A percentile compares a stretch with the other conserved stretches of the same genome.
phyloP scores from a whole-genome alignment of 805 yeast genomes.

The Metschnikowia picachoensis region DNA sequence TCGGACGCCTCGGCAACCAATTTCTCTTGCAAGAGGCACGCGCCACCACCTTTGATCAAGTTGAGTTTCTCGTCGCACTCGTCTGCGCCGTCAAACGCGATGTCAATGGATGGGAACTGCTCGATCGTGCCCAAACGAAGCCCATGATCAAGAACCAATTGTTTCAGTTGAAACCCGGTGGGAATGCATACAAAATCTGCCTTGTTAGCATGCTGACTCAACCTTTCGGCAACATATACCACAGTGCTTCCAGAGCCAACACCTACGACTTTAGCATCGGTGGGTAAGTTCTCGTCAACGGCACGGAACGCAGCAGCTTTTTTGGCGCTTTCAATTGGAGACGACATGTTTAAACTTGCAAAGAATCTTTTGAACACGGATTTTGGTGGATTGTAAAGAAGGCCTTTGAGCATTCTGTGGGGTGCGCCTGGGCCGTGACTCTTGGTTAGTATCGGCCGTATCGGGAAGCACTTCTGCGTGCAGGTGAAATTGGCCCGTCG shows the following conservation, averaged over 20 bases:
- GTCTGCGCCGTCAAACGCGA: conserved; percentile 98
- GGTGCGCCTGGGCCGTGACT: not conserved
- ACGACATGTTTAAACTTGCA: not conserved
- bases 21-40: conserved; percentile 94
- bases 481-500: not conserved
- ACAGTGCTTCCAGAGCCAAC: conserved; percentile 98
- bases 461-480: not conserved
- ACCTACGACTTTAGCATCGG: conserved; percentile 72
- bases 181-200: conserved; percentile 74
- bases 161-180: conserved; percentile 94
- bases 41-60: conserved; percentile 98
- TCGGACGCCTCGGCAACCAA: conserved; percentile 79
- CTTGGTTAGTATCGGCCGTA: conserved; percentile 1
- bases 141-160: conserved; percentile 78
- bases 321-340: conserved; percentile 72
- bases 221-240: conserved; percentile 92
- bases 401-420: conserved; percentile 6
- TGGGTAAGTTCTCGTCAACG: conserved; percentile 79
- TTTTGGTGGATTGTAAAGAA: not conserved
- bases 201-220: conserved; percentile 64
- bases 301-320: conserved; percentile 88
- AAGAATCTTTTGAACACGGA: not conserved
- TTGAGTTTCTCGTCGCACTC: conserved; percentile 81
- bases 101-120: conserved; percentile 76
- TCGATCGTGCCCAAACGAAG: conserved; percentile 77